These are phyloP conservation scores for Akanthomyces lecanii DNA, from an alignment of 2,329 filamentous ascomycete genomes.

Conservation along the genomic window DNA sequence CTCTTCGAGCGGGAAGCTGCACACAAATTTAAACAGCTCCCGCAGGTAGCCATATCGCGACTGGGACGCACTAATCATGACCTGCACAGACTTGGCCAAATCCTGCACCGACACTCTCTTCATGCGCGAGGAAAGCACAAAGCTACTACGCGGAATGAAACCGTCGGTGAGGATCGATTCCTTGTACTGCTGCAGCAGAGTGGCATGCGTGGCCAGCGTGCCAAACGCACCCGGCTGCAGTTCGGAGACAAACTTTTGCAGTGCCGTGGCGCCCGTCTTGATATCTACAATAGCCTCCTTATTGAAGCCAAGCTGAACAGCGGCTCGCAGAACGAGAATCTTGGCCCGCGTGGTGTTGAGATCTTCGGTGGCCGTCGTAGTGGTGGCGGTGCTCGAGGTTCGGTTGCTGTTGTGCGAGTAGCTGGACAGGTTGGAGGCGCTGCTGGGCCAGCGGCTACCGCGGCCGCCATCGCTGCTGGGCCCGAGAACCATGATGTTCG, in stretches of 20 bases:
- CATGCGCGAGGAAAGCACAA: slow-evolving; percentile 44
- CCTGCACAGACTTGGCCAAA: slow-evolving; percentile 71
- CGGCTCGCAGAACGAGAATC: slow-evolving; percentile 75
- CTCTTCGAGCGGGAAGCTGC: slow-evolving; percentile 79
- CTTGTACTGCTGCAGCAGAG: slow-evolving; percentile 74
- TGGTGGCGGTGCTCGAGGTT: slow-evolving; percentile 69
- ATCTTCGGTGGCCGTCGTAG: slow-evolving; percentile 65
- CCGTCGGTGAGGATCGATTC: slow-evolving; percentile 72
- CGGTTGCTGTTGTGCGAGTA: slow-evolving; percentile 68
- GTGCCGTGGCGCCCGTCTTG: slow-evolving; percentile 45
- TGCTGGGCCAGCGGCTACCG: slow-evolving; percentile 75
- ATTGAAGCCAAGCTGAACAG: slow-evolving; percentile 77
- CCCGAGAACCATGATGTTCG: slow-evolving; percentile 84
- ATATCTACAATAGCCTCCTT: slow-evolving; percentile 49
- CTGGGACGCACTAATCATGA: slow-evolving; percentile 62
- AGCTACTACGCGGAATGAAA: slow-evolving; percentile 40
- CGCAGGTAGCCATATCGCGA: slow-evolving; percentile 74
- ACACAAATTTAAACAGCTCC: slow-evolving; percentile 79
- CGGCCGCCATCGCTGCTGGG: slow-evolving; percentile 56
- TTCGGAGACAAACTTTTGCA: slow-evolving; percentile 72
- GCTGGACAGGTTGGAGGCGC: slow-evolving; percentile 70
- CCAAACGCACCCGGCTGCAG: slow-evolving; percentile 78
- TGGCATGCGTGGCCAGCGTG: slow-evolving; percentile 62
- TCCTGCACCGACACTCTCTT: slow-evolving; percentile 66
- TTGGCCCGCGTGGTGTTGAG: slow-evolving; percentile 73